Percentiles rank a stretch among this genome's conserved stretches.
phyloP scores from a whole-genome alignment of 2,329 filamentous ascomycete genomes.

The Didymellaceae sp. region DNA sequence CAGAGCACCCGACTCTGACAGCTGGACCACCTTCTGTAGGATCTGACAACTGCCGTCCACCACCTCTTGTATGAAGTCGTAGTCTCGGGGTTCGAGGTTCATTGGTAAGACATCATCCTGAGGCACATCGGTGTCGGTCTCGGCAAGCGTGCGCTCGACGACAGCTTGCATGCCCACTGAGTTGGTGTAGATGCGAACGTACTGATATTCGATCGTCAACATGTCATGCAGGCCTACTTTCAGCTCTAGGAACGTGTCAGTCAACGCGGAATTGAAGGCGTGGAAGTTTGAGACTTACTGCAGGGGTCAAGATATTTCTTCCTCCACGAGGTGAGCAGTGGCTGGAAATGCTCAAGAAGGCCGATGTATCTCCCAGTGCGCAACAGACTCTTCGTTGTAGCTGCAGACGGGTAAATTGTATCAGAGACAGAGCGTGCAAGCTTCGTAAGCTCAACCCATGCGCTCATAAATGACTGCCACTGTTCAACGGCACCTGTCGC shows the following conservation, averaged over 20 bases:
- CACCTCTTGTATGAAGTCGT: constrained; percentile 63
- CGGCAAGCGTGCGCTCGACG: constrained; percentile 59
- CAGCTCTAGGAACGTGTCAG: constrained; percentile 30
- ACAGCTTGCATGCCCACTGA: constrained; percentile 63
- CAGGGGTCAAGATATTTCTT: constrained; percentile 49
- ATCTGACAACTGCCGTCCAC: constrained; percentile 62
- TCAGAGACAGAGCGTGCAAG: constrained; percentile 60
- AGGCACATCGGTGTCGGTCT: constrained; percentile 45
- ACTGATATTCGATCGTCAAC: constrained; percentile 61
- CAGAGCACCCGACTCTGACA: constrained; percentile 56
- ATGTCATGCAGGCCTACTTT: constrained; percentile 54
- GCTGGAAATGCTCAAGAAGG: constrained; percentile 55
- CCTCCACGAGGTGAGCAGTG: constrained; percentile 50
- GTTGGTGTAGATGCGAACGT: constrained; percentile 53
- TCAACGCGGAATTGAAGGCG: rapidly evolving
- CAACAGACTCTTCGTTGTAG: constrained; percentile 50
- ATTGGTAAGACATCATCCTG: constrained; percentile 51
- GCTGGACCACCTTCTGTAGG: constrained; percentile 56
- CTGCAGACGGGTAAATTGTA: constrained; percentile 58
- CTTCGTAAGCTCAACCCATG: constrained; percentile 55
- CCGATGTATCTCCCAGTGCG: constrained; percentile 59
- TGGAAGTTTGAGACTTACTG: constrained; percentile 30
- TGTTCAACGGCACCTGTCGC: constrained; percentile 50
- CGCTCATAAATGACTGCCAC: constrained; percentile 60
- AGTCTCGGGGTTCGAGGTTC: constrained; percentile 58